Evolutionary conservation across 2,329 filamentous ascomycete genomes (phyloP).

Genomic region (Botrytis pseudocinerea): DNA sequence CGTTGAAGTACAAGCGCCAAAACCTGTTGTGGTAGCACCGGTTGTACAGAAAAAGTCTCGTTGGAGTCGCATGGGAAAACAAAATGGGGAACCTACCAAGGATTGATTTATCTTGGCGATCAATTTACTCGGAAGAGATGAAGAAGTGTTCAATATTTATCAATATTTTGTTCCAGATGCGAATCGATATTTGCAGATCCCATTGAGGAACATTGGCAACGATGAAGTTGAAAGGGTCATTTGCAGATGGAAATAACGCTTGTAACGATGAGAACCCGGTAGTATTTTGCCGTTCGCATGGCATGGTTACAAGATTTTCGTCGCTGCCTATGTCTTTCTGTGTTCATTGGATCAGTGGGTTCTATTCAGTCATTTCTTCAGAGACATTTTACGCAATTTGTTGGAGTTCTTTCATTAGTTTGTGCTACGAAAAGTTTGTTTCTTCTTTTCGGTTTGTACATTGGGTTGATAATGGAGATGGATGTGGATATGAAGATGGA

Average conservation of each 20-base stretch:
- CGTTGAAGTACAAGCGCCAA: not conserved
- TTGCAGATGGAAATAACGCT: not conserved
- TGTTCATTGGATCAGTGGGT: not conserved
- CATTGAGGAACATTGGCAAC: not conserved
- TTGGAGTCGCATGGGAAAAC: not conserved
- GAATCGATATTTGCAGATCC: not conserved
- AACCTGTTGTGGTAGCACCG: not conserved
- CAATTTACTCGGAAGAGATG: not conserved
- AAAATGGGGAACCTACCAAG: not conserved
- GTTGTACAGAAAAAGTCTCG: not conserved
- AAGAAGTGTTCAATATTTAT: not conserved
- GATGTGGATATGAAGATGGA: not conserved
- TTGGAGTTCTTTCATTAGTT: not conserved
- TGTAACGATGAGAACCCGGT: not conserved
- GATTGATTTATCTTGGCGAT: not conserved
- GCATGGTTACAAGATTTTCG: not conserved
- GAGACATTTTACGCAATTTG: no score
- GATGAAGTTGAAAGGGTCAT: not conserved
- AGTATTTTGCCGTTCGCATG: not conserved
- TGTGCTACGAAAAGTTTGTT: not conserved
- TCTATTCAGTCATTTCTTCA: not conserved
- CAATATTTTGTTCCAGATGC: not conserved
- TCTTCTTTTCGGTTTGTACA: not conserved
- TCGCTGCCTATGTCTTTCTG: not conserved
- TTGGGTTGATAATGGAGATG: not conserved